Evolutionary conservation across 805 yeast species (phyloP).

Genomic region (Pichia nakasei): DNA sequence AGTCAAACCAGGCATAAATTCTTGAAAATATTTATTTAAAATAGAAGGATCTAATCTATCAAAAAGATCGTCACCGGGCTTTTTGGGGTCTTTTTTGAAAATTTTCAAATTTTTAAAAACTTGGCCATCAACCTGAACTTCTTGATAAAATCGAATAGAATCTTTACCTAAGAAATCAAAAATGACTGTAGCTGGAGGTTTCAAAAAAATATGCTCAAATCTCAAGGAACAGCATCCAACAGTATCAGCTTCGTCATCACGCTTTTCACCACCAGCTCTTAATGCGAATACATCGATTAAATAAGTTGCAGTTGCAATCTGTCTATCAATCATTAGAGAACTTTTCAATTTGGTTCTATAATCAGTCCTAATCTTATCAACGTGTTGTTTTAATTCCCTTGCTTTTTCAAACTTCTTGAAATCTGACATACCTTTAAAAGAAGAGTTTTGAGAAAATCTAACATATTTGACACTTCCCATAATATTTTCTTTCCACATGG

Average conservation of each 20-base stretch:
- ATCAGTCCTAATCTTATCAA: slow-evolving; percentile 65
- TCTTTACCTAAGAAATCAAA: slow-evolving; percentile 96
- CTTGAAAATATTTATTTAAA: slow-evolving; percentile 79
- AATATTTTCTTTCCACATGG: slow-evolving; percentile 94
- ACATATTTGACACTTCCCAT: slow-evolving; percentile 80
- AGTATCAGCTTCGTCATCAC: slow-evolving; percentile 96
- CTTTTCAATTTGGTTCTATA: slow-evolving; percentile 64
- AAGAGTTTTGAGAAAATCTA: slow-evolving; percentile 82
- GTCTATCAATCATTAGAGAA: slow-evolving; percentile 74
- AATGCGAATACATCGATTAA: slow-evolving; percentile 86
- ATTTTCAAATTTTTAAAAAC: slow-evolving; percentile 82
- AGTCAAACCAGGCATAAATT: slow-evolving; percentile 85
- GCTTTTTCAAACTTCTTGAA: slow-evolving; percentile 91
- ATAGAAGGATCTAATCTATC: slow-evolving; percentile 81
- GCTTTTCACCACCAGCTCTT: slow-evolving; percentile 97
- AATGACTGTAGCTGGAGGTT: slow-evolving; percentile 76
- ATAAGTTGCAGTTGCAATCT: slow-evolving; percentile 89
- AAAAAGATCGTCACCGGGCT: slow-evolving; percentile 85
- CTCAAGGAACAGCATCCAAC: slow-evolving; percentile 96
- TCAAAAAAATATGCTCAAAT: slow-evolving; percentile 77
- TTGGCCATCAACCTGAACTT: slow-evolving; percentile 85
- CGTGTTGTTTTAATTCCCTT: slow-evolving; percentile 66
- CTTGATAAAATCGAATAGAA: slow-evolving; percentile 85
- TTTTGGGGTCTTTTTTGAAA: slow-evolving; percentile 83
- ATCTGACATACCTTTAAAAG: slow-evolving; percentile 86